These are phyloP conservation scores for Aspergillus ochraceoroseus DNA, from an alignment of 2,329 filamentous ascomycete genomes.

Conservation along the genomic window DNA sequence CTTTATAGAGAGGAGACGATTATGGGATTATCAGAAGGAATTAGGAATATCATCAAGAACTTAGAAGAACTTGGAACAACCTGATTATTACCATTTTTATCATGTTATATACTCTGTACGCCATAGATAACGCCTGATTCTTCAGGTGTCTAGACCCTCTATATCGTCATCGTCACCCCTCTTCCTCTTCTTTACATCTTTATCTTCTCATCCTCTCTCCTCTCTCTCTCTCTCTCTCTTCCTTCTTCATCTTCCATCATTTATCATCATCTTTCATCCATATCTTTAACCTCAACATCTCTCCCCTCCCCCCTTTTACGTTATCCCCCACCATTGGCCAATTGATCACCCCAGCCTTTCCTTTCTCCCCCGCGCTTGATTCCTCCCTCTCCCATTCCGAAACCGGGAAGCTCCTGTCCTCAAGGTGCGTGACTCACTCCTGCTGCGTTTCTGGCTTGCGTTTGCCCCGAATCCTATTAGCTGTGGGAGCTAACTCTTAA, in stretches of 20 bases:
- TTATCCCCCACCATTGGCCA: background rate
- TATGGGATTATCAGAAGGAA: slow-evolving; percentile 2
- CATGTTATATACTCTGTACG: no score
- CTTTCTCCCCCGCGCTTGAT: slow-evolving; percentile 12
- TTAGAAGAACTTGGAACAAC: background rate
- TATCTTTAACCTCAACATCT: no score
- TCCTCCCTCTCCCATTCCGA: slow-evolving; percentile 21
- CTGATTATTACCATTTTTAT: no score
- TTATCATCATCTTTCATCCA: no score
- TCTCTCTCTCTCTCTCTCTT: background rate
- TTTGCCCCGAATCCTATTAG: slow-evolving; percentile 1
- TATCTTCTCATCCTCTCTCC: slow-evolving; percentile 1
- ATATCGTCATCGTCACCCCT: background rate
- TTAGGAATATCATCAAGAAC: no score
- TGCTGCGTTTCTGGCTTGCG: slow-evolving; percentile 13
- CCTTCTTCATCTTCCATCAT: no score
- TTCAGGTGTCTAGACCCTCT: background rate
- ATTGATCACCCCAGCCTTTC: slow-evolving; percentile 14
- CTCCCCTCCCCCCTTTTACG: no score
- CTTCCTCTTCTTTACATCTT: background rate
- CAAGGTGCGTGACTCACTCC: slow-evolving; percentile 21
- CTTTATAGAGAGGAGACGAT: background rate
- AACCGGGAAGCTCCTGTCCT: slow-evolving; percentile 21
- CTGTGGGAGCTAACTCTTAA: slow-evolving; percentile 11
- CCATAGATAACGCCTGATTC: background rate